These are phyloP conservation scores for Kuraishia piskuri DNA, from an alignment of 805 yeast species.

Conservation along the genomic window DNA sequence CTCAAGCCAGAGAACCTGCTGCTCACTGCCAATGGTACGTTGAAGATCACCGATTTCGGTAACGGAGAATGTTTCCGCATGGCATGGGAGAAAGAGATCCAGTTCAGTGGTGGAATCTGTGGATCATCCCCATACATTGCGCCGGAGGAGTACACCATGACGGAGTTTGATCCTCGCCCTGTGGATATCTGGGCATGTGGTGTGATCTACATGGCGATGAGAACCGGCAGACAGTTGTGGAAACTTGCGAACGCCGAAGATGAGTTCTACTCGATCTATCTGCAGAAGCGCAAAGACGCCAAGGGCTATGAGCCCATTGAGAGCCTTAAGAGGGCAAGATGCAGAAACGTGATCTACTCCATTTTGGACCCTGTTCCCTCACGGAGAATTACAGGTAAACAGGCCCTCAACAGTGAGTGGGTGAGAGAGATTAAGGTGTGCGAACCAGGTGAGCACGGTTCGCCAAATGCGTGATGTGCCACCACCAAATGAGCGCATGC, in stretches of 20 bases:
- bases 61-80: conserved; percentile 73
- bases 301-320: conserved; percentile 93
- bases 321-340: conserved; percentile 70
- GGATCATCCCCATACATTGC: conserved; percentile 90
- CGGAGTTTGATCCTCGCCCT: conserved; percentile 71
- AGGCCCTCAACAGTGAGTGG: conserved; percentile 91
- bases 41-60: conserved; percentile 87
- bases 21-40: conserved; percentile 59
- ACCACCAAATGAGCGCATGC: neutral
- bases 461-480: neutral
- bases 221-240: conserved; percentile 94
- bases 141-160: conserved; percentile 67
- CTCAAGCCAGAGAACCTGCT: conserved; percentile 82
- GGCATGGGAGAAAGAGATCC: conserved; percentile 76
- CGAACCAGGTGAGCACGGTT: conserved; percentile 44
- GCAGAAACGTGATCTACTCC: conserved; percentile 89
- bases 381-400: conserved; percentile 81
- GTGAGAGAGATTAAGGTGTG: conserved; percentile 83
- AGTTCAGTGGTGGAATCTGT: conserved; percentile 65
- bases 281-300: conserved; percentile 70
- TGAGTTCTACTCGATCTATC: conserved; percentile 68
- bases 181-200: conserved; percentile 93
- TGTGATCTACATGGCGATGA: conserved; percentile 86
- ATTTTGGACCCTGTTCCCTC: conserved; percentile 87
- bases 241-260: conserved; percentile 73